phyloP scores from a whole-genome alignment of 768 basidiomycete genomes.

The Boletus tylopilopsis region DNA sequence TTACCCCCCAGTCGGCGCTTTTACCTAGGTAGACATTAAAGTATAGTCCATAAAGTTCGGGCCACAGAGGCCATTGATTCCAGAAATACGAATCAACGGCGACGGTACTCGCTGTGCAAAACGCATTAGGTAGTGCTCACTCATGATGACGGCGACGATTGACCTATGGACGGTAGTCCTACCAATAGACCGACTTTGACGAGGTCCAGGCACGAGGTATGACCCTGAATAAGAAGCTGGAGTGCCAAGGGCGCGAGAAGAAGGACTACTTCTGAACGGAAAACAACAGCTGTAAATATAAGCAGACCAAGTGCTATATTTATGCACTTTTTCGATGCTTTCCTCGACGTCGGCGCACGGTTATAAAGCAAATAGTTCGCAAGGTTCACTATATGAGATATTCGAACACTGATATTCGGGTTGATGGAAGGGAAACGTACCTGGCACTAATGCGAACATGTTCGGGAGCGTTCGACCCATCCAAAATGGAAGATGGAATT shows the following conservation, averaged over 20 bases:
- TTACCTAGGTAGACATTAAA: constrained; percentile 91
- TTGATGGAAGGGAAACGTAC: constrained; percentile 39
- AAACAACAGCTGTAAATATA: constrained; percentile 61
- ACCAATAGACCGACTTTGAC: constrained; percentile 49
- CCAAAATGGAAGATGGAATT: constrained; percentile 94
- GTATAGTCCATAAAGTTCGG: constrained; percentile 71
- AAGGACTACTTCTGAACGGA: constrained; percentile 76
- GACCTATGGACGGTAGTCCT: constrained; percentile 51
- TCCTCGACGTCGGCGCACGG: constrained; percentile 35
- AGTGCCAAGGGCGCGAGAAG: constrained; percentile 61
- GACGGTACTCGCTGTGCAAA: constrained; percentile 51
- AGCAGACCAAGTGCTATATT: constrained; percentile 53
- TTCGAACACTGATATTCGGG: background rate
- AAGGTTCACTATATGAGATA: constrained; percentile 44
- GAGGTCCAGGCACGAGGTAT: constrained; percentile 41
- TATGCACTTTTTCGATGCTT: constrained; percentile 34
- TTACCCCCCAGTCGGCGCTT: constrained; percentile 88
- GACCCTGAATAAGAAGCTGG: constrained; percentile 44
- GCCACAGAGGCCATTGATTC: constrained; percentile 73
- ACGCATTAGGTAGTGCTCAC: background rate
- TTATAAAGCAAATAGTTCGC: constrained; percentile 47
- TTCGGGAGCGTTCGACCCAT: constrained; percentile 93
- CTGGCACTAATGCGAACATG: constrained; percentile 82
- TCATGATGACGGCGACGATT: constrained; percentile 8
- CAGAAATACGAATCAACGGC: constrained; percentile 86